Conservation (phyloP, 169 alveolate genomes). For the Neospora caninum region DNA sequence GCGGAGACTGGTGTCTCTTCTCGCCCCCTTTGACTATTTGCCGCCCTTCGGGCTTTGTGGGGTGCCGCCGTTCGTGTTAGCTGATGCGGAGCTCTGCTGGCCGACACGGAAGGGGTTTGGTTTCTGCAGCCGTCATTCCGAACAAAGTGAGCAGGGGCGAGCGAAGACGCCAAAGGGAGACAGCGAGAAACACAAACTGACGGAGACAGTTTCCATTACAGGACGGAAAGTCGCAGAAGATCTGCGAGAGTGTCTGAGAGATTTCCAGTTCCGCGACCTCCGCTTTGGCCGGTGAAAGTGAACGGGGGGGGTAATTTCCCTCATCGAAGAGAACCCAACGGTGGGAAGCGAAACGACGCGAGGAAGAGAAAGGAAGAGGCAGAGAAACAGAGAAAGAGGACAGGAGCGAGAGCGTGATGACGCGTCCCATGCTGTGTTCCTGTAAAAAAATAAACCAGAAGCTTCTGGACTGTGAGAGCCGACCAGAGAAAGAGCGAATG, state of each 20-base stretch:
- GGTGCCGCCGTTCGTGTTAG: constrained; percentile 32
- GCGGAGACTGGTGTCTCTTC: constrained; percentile 4
- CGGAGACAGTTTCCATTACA: background rate
- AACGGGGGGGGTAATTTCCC: background rate
- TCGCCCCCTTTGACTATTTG: background rate
- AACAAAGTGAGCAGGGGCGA: background rate
- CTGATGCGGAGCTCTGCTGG: constrained; percentile 44
- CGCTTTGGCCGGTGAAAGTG: constrained; percentile 18
- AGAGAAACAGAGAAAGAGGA: background rate
- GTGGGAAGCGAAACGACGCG: background rate
- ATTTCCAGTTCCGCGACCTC: background rate
- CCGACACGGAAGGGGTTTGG: background rate
- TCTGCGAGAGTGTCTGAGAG: background rate
- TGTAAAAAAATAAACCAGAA: no score
- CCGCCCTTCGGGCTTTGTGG: constrained; percentile 7
- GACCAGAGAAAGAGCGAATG: no score
- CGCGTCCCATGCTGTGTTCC: no score
- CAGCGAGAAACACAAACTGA: background rate
- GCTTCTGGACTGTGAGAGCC: no score
- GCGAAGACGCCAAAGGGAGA: background rate
- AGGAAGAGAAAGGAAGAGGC: background rate
- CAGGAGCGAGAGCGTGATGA: no score
- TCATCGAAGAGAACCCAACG: no score
- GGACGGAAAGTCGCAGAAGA: background rate
- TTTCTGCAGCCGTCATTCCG: no score